These are phyloP conservation scores for Sesbania bispinosa DNA, from an alignment of 306 rosid species.

Conservation along the genomic window DNA sequence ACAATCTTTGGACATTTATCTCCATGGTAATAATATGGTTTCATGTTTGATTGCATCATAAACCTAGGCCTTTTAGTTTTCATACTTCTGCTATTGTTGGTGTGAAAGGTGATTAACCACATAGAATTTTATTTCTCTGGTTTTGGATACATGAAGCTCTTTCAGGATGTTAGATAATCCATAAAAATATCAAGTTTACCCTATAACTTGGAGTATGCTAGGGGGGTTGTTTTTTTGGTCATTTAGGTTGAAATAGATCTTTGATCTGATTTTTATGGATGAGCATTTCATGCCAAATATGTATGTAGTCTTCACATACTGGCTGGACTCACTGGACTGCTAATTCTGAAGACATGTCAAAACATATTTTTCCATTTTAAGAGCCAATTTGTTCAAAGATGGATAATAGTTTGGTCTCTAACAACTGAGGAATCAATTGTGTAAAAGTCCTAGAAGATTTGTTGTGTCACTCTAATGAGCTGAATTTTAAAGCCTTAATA, in stretches of 20 bases:
- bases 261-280: neutral
- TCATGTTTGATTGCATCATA: neutral
- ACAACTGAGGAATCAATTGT: neutral
- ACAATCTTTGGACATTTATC: slow-evolving; percentile 58
- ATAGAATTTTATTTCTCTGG: neutral
- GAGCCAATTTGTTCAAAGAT: neutral
- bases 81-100: neutral
- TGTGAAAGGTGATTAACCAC: neutral
- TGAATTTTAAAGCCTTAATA: neutral
- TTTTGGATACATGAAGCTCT: neutral
- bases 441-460: neutral
- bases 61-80: neutral
- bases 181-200: neutral
- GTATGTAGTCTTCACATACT: neutral
- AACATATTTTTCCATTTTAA: neutral
- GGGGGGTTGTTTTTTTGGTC: neutral
- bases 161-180: neutral
- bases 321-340: neutral
- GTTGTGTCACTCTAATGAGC: neutral
- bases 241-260: neutral
- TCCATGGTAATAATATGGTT: slow-evolving; percentile 52
- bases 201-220: neutral
- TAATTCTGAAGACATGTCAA: neutral
- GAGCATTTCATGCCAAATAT: neutral
- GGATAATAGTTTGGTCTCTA: neutral